These are phyloP conservation scores for Diaporthe aspalathi DNA, from an alignment of 2,329 filamentous ascomycete species.

Conservation along the genomic window DNA sequence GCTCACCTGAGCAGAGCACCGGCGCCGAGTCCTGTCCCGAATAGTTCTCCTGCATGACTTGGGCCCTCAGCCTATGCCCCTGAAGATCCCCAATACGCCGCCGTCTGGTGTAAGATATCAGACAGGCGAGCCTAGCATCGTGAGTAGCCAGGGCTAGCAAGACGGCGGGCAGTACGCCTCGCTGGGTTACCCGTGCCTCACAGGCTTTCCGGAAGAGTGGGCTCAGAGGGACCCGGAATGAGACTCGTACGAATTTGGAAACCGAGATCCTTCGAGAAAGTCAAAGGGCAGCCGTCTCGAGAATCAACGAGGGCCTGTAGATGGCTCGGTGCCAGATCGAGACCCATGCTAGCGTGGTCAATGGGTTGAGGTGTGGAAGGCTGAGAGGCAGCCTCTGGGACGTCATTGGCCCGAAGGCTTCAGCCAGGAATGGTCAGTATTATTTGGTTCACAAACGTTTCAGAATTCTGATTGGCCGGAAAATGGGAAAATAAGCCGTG, in stretches of 20 bases:
- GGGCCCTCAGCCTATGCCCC: slow-evolving; percentile 33
- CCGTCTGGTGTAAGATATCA: slow-evolving; percentile 39
- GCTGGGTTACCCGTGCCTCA: slow-evolving; percentile 32
- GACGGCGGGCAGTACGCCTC: slow-evolving; percentile 26
- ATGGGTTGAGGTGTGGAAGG: slow-evolving; percentile 43
- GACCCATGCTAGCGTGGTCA: slow-evolving; percentile 44
- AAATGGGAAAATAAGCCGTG: slow-evolving; percentile 37
- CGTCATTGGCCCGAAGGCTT: slow-evolving; percentile 42
- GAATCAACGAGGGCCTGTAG: slow-evolving; percentile 48
- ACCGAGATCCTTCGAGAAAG: slow-evolving; percentile 38
- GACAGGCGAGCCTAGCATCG: slow-evolving; percentile 25
- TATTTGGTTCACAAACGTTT: slow-evolving; percentile 31
- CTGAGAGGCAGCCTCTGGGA: slow-evolving; percentile 40
- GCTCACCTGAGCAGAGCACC: slow-evolving; percentile 16
- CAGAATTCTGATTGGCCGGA: slow-evolving; percentile 40
- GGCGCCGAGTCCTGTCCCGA: slow-evolving; percentile 18
- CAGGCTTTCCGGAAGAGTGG: slow-evolving; percentile 13
- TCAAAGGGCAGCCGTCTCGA: slow-evolving; percentile 36
- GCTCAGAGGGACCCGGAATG: slow-evolving; percentile 27
- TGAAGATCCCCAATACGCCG: slow-evolving; percentile 38
- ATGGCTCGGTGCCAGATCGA: slow-evolving; percentile 41
- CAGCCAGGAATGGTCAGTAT: slow-evolving; percentile 37
- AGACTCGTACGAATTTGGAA: slow-evolving; percentile 37
- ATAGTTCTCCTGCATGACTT: slow-evolving; percentile 34
- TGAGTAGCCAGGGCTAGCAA: slow-evolving; percentile 14